A percentile compares a stretch with the other conserved stretches of the same genome.
Evolutionary conservation across 768 basidiomycete species (phyloP).

Genomic region (Serendipita sp.): DNA sequence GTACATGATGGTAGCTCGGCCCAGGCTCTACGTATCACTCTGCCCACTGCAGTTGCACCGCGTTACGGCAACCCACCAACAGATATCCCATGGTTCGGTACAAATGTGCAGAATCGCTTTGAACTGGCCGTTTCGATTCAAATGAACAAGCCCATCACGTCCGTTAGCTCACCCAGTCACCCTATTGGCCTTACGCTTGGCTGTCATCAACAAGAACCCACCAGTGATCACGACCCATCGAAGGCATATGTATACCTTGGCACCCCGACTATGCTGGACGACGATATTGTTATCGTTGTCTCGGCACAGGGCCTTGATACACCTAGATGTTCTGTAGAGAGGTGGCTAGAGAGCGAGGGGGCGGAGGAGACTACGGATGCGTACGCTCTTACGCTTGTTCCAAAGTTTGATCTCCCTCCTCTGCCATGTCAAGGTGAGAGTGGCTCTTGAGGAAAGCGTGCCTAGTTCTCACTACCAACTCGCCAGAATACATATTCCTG

Average conservation of each 20-base stretch:
- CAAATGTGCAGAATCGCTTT: constrained; percentile 6
- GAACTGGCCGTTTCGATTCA: constrained; percentile 10
- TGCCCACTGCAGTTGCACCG: constrained; percentile 10
- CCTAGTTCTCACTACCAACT: too few relatives aligned
- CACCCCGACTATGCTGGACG: constrained; percentile 22
- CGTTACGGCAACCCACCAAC: constrained; percentile 8
- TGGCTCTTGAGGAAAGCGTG: not conserved
- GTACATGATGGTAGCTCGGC: constrained; percentile 16
- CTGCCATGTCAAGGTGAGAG: not conserved
- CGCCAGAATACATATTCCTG: constrained; percentile 9
- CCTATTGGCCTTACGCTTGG: constrained; percentile 7
- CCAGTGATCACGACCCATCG: constrained; percentile 19
- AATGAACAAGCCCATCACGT: not conserved
- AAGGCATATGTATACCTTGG: not conserved
- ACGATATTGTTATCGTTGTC: constrained; percentile 38
- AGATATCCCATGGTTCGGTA: not conserved
- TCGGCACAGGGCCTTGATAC: constrained; percentile 33
- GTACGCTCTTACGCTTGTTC: not conserved
- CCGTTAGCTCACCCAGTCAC: too few relatives aligned
- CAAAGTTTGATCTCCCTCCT: not conserved
- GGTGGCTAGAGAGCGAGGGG: not conserved
- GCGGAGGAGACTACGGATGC: constrained; percentile 4
- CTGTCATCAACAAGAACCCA: constrained; percentile 27
- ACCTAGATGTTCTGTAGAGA: constrained; percentile 41
- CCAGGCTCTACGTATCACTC: constrained; percentile 18